These are phyloP conservation scores for Ophiostoma pallidulum DNA, from an alignment of 2,329 filamentous ascomycete genomes.

Conservation along the genomic window DNA sequence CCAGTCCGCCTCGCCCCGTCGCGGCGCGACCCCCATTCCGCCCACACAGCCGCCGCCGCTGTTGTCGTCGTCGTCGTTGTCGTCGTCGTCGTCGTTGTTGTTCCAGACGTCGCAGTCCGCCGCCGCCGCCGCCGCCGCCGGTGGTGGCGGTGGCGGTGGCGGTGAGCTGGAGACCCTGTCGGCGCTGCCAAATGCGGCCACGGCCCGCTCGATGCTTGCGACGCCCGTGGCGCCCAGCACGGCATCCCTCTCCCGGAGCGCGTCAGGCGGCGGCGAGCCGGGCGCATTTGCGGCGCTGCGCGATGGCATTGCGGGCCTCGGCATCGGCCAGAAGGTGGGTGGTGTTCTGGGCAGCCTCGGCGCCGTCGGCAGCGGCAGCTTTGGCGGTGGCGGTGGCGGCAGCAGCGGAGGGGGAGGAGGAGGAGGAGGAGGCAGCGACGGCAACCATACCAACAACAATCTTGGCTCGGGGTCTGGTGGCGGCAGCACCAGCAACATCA, in stretches of 20 bases:
- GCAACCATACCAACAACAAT: neutral
- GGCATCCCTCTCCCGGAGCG: conserved; percentile 11
- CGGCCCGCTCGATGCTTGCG: conserved; percentile 15
- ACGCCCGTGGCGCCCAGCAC: conserved; percentile 2
- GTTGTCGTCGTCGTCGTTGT: too few species aligned
- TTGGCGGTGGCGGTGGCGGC: conserved; percentile 14
- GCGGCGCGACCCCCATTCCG: conserved; percentile 25
- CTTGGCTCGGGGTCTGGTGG: too few species aligned
- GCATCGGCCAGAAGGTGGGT: conserved; percentile 17
- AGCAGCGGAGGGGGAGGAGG: neutral
- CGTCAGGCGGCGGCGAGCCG: conserved; percentile 13
- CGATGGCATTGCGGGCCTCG: conserved; percentile 18
- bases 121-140: too few species aligned
- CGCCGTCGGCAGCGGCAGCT: conserved; percentile 4
- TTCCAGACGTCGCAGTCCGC: conserved; percentile 20
- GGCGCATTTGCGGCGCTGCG: conserved; percentile 16
- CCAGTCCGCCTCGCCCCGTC: conserved; percentile 21
- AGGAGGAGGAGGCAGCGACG: neutral
- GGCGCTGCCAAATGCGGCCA: conserved; percentile 1
- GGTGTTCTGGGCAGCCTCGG: conserved; percentile 17
- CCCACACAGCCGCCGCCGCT: too few species aligned
- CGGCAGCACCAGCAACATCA: conserved; percentile 5
- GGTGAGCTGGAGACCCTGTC: conserved; percentile 10
- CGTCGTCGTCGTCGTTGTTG: conserved; percentile 26
- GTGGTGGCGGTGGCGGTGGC: too few species aligned